Evolutionary conservation across 257 asterid species (phyloP).

Genomic region (Nyctanthes arbortristis): DNA sequence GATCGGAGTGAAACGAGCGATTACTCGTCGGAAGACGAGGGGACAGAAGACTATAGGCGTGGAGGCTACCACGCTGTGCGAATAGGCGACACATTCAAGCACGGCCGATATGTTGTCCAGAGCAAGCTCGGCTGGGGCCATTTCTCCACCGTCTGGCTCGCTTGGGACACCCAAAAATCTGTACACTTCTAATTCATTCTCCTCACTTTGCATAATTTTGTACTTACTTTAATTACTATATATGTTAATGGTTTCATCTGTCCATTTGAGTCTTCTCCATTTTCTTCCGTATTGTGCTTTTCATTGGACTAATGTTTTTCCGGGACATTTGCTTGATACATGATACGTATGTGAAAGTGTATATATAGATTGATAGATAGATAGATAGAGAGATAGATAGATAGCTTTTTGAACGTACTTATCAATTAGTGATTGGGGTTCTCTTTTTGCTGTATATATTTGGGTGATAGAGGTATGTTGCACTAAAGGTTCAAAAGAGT

Average conservation of each 20-base stretch:
- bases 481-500: conserved; percentile 92
- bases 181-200: conserved; percentile 28
- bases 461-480: conserved; percentile 64
- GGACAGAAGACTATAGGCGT: conserved; percentile 89
- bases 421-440: background rate
- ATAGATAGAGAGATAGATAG: too few species aligned
- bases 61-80: conserved; percentile 99
- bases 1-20: conserved; percentile 81
- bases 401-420: background rate
- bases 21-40: conserved; percentile 90
- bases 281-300: background rate
- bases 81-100: conserved; percentile 83
- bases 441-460: conserved; percentile 8
- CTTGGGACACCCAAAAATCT: conserved; percentile 86
- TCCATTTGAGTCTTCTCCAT: background rate
- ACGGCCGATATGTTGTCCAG: conserved; percentile 88
- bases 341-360: too few species aligned
- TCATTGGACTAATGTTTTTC: background rate
- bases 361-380: too few species aligned
- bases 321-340: background rate
- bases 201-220: background rate
- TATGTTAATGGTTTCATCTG: too few species aligned
- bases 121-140: conserved; percentile 99
- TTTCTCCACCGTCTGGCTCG: conserved; percentile 98
- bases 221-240: too few species aligned